Percentiles rank a stretch among this genome's conserved stretches.
phyloP scores from a whole-genome alignment of 768 basidiomycete genomes.

The Serendipita sp. region DNA sequence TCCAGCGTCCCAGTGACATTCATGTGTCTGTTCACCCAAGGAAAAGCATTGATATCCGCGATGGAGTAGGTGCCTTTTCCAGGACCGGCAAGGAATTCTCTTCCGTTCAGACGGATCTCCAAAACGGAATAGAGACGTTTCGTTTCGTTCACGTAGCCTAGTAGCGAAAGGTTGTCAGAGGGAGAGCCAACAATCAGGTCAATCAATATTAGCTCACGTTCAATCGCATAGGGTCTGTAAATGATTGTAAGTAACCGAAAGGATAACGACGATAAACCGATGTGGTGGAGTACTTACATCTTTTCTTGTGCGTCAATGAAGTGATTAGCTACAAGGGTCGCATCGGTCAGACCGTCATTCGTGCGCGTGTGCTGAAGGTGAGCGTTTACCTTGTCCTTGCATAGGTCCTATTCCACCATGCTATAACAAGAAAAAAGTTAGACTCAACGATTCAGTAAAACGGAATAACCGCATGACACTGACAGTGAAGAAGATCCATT shows the following conservation, averaged over 20 bases:
- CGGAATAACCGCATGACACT: neutral
- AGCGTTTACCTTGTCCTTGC: conserved; percentile 64
- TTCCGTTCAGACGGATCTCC: conserved; percentile 53
- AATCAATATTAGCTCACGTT: too few species aligned
- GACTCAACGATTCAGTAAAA: neutral
- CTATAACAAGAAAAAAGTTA: conserved; percentile 21
- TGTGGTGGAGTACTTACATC: conserved; percentile 50
- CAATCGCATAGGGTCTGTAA: neutral
- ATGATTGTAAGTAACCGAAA: conserved; percentile 13
- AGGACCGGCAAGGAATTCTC: conserved; percentile 70
- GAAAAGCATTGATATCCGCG: conserved; percentile 53
- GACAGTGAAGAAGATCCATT: conserved; percentile 73
- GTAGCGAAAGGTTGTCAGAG: conserved; percentile 18
- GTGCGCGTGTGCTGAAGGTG: too few species aligned
- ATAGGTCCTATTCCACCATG: conserved; percentile 78
- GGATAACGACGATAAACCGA: too few species aligned
- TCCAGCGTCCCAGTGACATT: conserved; percentile 34
- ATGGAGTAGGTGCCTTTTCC: conserved; percentile 50
- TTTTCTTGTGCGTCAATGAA: conserved; percentile 54
- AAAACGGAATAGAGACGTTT: conserved; percentile 72
- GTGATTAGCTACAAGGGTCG: conserved; percentile 48
- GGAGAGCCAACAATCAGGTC: neutral
- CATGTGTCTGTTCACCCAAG: conserved; percentile 29
- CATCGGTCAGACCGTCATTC: too few species aligned
- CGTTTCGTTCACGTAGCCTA: conserved; percentile 69